Percentiles rank a stretch among this genome's conserved stretches.
Evolutionary conservation across 2,329 filamentous ascomycete species (phyloP).

Genomic region (Aspergillus brunneoviolaceus): DNA sequence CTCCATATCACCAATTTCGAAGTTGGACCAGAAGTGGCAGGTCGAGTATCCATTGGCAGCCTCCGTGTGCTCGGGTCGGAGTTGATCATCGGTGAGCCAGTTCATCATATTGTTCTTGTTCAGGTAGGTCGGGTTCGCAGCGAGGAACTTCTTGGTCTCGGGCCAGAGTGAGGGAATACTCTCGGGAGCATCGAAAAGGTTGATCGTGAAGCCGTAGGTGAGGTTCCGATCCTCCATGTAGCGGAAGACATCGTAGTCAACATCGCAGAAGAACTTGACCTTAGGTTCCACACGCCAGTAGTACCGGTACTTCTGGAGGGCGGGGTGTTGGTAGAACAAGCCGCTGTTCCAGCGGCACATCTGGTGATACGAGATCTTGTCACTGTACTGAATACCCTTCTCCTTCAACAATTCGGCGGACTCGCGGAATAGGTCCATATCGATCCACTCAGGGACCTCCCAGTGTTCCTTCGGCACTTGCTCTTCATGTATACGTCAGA

Average conservation of each 20-base stretch:
- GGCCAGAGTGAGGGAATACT: conserved; percentile 90
- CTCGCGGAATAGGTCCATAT: conserved; percentile 78
- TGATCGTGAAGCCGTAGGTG: conserved; percentile 98
- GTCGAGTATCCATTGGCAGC: conserved; percentile 92
- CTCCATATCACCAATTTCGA: conserved; percentile 89
- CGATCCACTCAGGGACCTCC: conserved; percentile 90
- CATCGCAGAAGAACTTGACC: conserved; percentile 97
- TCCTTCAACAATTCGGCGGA: conserved; percentile 80
- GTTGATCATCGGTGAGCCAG: conserved; percentile 78
- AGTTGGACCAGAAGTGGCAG: conserved; percentile 99
- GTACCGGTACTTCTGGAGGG: conserved; percentile 76
- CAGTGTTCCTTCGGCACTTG: conserved; percentile 93
- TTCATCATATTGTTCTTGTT: conserved; percentile 80
- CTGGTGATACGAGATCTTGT: conserved; percentile 88
- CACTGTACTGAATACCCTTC: conserved; percentile 85
- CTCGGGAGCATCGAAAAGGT: conserved; percentile 86
- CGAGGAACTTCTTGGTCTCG: conserved; percentile 88
- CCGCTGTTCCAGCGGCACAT: conserved; percentile 99
- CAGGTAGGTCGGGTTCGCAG: conserved; percentile 77
- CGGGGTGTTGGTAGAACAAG: conserved; percentile 95
- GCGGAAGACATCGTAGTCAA: conserved; percentile 97
- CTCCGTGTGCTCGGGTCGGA: conserved; percentile 74
- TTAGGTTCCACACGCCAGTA: conserved; percentile 99
- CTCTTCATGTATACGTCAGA: conserved; percentile 53
- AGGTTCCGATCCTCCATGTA: conserved; percentile 99